A percentile compares a stretch with the other conserved stretches of the same genome.
Evolutionary conservation across 257 asterid genomes (phyloP).

Genomic region (Jacaranda copaia): DNA sequence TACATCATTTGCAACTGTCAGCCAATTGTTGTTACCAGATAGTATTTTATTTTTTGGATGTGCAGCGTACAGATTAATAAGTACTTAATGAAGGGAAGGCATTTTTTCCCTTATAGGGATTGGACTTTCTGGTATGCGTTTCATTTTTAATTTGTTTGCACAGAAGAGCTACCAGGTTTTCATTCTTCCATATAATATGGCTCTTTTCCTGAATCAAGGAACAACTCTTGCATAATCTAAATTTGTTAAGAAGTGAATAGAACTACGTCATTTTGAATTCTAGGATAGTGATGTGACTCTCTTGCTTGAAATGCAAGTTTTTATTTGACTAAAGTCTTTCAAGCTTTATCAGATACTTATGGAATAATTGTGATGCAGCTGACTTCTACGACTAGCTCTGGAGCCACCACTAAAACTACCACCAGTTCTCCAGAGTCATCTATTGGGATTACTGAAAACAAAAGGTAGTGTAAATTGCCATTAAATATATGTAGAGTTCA

Average conservation of each 20-base stretch:
- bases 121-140: background rate
- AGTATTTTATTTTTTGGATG: background rate
- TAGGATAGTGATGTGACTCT: background rate
- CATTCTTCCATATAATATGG: background rate
- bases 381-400: background rate
- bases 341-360: background rate
- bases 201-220: background rate
- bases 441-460: background rate
- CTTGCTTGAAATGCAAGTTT: background rate
- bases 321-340: background rate
- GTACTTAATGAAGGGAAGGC: background rate
- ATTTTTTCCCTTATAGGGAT: background rate
- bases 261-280: background rate
- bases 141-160: background rate
- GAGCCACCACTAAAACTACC: background rate
- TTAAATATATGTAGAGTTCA: background rate
- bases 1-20: background rate
- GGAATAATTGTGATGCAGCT: conserved; percentile 21
- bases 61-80: background rate
- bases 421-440: background rate
- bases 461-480: conserved; percentile 10
- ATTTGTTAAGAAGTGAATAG: background rate
- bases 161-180: background rate
- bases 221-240: background rate
- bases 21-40: background rate